phyloP scores from a whole-genome alignment of 2,329 filamentous ascomycete genomes.

The Ilyonectria sp. region DNA sequence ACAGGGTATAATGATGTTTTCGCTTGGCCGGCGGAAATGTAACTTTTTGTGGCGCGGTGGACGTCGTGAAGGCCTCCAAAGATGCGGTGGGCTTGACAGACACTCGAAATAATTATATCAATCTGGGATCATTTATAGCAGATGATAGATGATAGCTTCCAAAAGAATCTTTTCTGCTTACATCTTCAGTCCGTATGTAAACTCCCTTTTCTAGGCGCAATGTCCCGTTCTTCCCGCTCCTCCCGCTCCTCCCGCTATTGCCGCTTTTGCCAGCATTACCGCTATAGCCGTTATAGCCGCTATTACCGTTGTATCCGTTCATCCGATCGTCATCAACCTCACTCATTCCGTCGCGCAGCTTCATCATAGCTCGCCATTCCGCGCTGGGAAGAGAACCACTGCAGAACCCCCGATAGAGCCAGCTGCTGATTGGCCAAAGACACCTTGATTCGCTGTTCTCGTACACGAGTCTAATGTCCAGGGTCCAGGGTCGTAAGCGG shows the following conservation, averaged over 20 bases:
- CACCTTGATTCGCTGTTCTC: not conserved
- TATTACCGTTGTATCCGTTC: constrained; percentile 7
- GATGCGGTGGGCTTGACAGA: no score
- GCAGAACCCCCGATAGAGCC: not conserved
- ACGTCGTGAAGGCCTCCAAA: not conserved
- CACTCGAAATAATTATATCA: no score
- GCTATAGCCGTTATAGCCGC: constrained; percentile 35
- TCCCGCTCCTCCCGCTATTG: constrained; percentile 4
- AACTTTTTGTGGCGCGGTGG: not conserved
- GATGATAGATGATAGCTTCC: not conserved
- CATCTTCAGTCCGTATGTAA: no score
- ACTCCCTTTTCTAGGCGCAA: no score
- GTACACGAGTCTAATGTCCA: constrained; percentile 32
- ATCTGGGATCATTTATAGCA: not conserved
- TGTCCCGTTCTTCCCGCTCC: not conserved
- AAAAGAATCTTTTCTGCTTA: no score
- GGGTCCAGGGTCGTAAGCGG: constrained; percentile 50
- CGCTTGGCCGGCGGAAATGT: not conserved
- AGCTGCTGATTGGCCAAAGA: not conserved
- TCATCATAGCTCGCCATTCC: not conserved
- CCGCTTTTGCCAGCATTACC: constrained; percentile 34
- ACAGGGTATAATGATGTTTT: not conserved
- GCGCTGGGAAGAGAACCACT: not conserved
- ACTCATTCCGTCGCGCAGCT: not conserved
- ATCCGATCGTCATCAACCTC: not conserved